Evolutionary conservation across 768 basidiomycete genomes (phyloP), one percentile per base, ranked within the genome.

Genomic region (Dacryopinax primogenitus): DNA sequence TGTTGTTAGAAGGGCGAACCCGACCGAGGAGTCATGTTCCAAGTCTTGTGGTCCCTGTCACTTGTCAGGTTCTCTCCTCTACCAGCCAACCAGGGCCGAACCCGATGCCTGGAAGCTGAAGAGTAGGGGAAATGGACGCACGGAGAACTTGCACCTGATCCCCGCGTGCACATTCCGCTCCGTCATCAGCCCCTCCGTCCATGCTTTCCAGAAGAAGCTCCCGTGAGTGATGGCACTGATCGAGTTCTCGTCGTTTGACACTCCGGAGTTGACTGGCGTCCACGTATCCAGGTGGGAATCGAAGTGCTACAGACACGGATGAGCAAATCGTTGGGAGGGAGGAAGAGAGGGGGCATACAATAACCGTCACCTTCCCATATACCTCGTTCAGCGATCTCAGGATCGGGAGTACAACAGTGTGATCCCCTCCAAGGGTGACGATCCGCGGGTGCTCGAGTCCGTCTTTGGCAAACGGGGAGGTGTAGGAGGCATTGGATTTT

Each of bases 341-440:
- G 51, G 30, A 13, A 21, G 3, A 15, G 51, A 30, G 32, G 26
- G 51, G 51, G 18, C 51, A 3, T 21, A 58, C 51, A 18, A 58
- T 58, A 9, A 74, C 72, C 0, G 68, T 68, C 34, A 75, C 68
- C 0, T 88, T 87, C 0, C 90, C 91, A 72, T 93, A 91, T 28
- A 87, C 79, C 70, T 84, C 84, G 76, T 87, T 75, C 44, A 94
- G 75, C 16, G 91, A 82, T 47, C 90, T 86, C 15, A 94, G 80
- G 69, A 93, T 91, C 7, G 91, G 90, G 18, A 92, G 81, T 7
- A 86, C 90, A 68, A 92, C 88, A 15, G 90, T 90, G 73, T 93
- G 92, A 71, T 93, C 92, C 4, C 92, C 92, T 28, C 92, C 92
- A 32, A 92, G 78, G 75, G 86, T 86, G 66, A 93, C 74, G 47